Base-by-base conservation (phyloP, 768 basidiomycete species). In the Leccinum olivaceopallidum region DNA sequence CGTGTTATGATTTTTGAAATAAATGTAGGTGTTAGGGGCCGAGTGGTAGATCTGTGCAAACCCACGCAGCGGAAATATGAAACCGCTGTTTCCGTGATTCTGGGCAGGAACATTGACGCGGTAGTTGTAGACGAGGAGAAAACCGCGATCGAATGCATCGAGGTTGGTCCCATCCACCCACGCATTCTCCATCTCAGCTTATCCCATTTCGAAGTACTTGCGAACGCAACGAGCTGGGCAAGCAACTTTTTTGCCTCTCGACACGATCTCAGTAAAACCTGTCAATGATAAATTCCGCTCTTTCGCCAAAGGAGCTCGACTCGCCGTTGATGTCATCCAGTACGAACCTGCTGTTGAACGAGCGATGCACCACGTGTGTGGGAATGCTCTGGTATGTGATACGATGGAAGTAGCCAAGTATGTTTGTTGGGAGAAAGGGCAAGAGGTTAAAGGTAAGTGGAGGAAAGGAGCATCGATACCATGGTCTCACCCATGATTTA, bases 181-280 rank as follows among this genome's bases (percentile, higher is more conserved):
- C 51, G 39, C 5, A 20, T 47, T 42, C n/a, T 22, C 22, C 34
- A 47, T 53, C n/a, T 32, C 8, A 50, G 4, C 65, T 47, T 53
- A 62, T 32, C 10, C 37, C 10, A 14, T 56, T n/a, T 52, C 56
- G 2, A 66, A 95, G 90, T 98, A 97, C 73, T 85, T 99, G 85
- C 89, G 94, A 62, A 95, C 90, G 61, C 94, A 97, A 75, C 90
- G 95, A 37, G 87, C 91, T 0, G 97, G 96, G 1, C 93, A 95
- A 76, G 96, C 96, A 13, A 99, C 97, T 0, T 98, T 98, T 78
- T 90, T 99, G 51, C 97, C 97, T 0, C 87, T 99, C n/a, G 96
- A 98, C 73, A 95, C 94, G 9, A 96, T 98, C 65, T 92, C 94
- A 70, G 89, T 90, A 36, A 98, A 96, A 73, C 88, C 94, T 2